A percentile compares a stretch with the other conserved stretches of the same genome.
Conservation (phyloP, 768 basidiomycete genomes). For the Mrakia frigida region DNA sequence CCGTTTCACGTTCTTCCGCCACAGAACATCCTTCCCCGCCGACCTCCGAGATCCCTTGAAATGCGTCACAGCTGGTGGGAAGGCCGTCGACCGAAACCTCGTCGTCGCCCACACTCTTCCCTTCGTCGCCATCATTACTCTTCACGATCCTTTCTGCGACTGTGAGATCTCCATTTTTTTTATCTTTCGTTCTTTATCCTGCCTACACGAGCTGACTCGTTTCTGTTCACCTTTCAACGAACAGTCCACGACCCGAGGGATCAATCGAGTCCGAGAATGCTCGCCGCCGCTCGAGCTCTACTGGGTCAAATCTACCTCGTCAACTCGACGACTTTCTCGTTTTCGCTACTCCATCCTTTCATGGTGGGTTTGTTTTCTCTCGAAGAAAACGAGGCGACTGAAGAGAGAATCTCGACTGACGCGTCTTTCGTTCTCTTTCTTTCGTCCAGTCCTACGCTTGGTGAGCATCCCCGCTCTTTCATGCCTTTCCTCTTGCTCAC, state of each 20-base stretch:
- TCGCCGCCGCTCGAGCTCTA: constrained; percentile 2
- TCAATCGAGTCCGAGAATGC: not conserved
- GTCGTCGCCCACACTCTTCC: constrained; percentile 10
- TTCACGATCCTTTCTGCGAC: constrained; percentile 2
- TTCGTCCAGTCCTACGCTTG: not conserved
- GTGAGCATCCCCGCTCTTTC: too few species aligned
- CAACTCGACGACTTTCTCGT: constrained; percentile 4
- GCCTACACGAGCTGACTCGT: not conserved
- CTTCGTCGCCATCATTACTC: constrained; percentile 1
- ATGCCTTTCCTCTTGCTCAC: too few species aligned
- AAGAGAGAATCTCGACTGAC: not conserved
- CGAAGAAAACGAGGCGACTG: too few species aligned
- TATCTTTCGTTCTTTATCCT: not conserved
- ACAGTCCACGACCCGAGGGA: not conserved
- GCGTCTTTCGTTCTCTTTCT: not conserved
- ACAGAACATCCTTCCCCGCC: not conserved
- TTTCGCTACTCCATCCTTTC: constrained; percentile 1
- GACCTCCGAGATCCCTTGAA: not conserved
- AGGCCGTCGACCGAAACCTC: constrained; percentile 1
- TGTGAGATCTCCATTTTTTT: not conserved
- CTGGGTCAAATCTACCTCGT: not conserved
- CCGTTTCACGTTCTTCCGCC: not conserved
- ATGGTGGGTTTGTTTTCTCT: not conserved
- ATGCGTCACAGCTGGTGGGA: not conserved
- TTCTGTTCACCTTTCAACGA: not conserved